Evolutionary conservation across 352 stramenopile species (phyloP), one percentile per base, ranked within the genome.

Genomic region (Discostella stelligera): DNA sequence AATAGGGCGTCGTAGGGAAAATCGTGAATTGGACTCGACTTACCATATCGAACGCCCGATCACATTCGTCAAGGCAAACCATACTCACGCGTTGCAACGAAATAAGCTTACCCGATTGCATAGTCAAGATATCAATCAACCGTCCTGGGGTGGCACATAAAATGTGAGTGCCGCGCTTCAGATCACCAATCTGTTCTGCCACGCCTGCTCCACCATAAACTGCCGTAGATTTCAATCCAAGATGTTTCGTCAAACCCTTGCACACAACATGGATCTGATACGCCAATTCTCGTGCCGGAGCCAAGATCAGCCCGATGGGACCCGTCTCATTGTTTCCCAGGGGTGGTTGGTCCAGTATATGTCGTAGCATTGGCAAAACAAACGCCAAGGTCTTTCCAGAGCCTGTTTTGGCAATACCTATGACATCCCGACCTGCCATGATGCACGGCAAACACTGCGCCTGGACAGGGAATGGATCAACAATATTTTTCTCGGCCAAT

Each of bases 41-140:
- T n/a, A n/a, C n/a, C 97, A 99, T 99, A 83, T 99, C 98, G 80
- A 99, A 99, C 95, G 99, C 99, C 18, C 97, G 86, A 83, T 99
- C 97, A 48, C 97, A 97, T 87, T 99, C 97, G 76, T 99, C 97
- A 58, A 99, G 92, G 16, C 99, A 97, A 20, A 99, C 95, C 79
- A 98, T 99, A 14, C 95, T 98, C 16, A 99, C 97, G 21, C 97
- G 94, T 67, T 96, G 89, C 14, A 99, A 83, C 30, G 92, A 98
- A 30, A 99, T 92, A 77, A 99, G 94, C 65, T 91, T 92, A 11
- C 97, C 97, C 10, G 95, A 94, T 81, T 98, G 98, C 96, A 99
- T 99, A 27, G 94, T 97, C 18, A 99, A 78, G 79, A 99, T 98
- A 83, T 99, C 97, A 85, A 99, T 99, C 91, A 99, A 97, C 23